phyloP scores from a whole-genome alignment of 257 asterid genomes.

The Penstemon davidsonii region DNA sequence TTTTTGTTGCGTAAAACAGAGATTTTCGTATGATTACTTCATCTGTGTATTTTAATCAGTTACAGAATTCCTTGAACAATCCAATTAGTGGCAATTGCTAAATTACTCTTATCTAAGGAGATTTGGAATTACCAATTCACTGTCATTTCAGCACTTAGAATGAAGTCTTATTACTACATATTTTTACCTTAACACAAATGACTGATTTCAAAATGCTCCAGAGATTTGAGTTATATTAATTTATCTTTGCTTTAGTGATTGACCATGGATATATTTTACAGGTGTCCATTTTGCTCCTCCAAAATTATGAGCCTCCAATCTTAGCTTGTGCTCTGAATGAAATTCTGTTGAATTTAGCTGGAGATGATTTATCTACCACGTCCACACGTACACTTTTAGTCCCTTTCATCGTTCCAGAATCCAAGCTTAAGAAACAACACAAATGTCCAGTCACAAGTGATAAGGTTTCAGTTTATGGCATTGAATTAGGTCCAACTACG shows the following conservation, averaged over 20 bases:
- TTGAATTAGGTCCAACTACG: constrained; percentile 55
- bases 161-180: constrained; percentile 12
- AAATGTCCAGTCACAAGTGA: constrained; percentile 34
- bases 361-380: constrained; percentile 41
- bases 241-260: background rate
- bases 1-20: background rate
- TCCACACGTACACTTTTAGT: constrained; percentile 60
- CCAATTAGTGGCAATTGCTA: no score
- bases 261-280: constrained; percentile 18
- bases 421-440: constrained; percentile 60
- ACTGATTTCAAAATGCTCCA: background rate
- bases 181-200: background rate
- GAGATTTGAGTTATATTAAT: no score
- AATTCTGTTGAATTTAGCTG: constrained; percentile 52
- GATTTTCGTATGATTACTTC: background rate
- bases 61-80: no score
- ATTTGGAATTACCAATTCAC: no score
- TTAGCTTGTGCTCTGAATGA: constrained; percentile 80
- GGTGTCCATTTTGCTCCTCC: constrained; percentile 71
- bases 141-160: no score
- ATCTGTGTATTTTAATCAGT: background rate
- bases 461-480: constrained; percentile 52
- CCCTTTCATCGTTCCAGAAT: constrained; percentile 61
- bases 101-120: no score
- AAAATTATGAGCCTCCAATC: constrained; percentile 61